phyloP scores from a whole-genome alignment of 139 green algal species.

The Asterochloris erici region DNA sequence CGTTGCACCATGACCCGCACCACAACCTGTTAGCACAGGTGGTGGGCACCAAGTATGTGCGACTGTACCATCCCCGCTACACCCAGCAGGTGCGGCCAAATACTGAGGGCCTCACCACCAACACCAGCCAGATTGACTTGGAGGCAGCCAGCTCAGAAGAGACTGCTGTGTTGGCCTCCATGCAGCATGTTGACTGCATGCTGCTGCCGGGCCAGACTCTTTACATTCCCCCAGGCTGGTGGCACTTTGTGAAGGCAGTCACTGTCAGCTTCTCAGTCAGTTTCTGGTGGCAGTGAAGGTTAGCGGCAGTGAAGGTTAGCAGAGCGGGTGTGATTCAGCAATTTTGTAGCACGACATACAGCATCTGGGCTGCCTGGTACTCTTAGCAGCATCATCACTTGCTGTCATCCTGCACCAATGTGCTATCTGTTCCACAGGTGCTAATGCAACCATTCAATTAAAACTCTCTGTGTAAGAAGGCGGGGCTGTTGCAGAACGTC shows the following conservation, averaged over 20 bases:
- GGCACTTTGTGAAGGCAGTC: slow-evolving; percentile 85
- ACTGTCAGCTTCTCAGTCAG: slow-evolving; percentile 75
- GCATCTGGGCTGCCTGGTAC: no score
- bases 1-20: slow-evolving; percentile 84
- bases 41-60: slow-evolving; percentile 90
- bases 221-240: slow-evolving; percentile 87
- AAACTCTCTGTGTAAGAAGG: no score
- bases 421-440: no score
- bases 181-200: slow-evolving; percentile 61
- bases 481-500: no score
- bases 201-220: slow-evolving; percentile 79
- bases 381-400: no score
- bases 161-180: slow-evolving; percentile 41
- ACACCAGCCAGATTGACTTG: slow-evolving; percentile 66
- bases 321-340: no score
- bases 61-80: slow-evolving; percentile 68
- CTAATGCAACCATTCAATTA: no score
- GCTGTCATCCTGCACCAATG: no score
- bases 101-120: slow-evolving; percentile 45
- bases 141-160: slow-evolving; percentile 21
- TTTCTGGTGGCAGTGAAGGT: slow-evolving; percentile 83
- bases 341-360: no score
- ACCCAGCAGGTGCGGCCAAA: slow-evolving; percentile 56
- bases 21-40: slow-evolving; percentile 91
- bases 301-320: slow-evolving; percentile 47